These are phyloP conservation scores for Sistotremastrum niveocremeum DNA, from an alignment of 768 basidiomycete genomes.

Conservation along the genomic window DNA sequence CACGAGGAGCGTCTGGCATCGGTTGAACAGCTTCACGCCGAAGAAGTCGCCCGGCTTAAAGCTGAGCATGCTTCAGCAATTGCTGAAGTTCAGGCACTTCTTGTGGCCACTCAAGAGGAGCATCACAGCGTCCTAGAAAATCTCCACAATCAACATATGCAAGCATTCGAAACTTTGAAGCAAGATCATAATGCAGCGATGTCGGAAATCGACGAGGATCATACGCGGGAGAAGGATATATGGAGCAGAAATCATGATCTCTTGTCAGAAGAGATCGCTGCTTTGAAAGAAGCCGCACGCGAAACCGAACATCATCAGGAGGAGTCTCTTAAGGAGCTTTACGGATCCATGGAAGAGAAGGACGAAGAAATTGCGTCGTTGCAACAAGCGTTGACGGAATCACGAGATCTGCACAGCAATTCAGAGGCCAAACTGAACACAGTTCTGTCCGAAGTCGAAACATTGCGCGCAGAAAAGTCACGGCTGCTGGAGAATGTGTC, in stretches of 20 bases:
- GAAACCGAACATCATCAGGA: slow-evolving; percentile 14
- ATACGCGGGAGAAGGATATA: slow-evolving; percentile 33
- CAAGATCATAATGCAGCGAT: slow-evolving; percentile 29
- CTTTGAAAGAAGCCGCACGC: slow-evolving; percentile 4
- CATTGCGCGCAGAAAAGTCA: slow-evolving; percentile 43
- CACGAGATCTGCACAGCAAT: slow-evolving; percentile 27
- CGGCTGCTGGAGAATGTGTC: slow-evolving; percentile 59
- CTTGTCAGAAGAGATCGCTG: slow-evolving; percentile 13
- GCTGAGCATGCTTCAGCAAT: slow-evolving; percentile 36
- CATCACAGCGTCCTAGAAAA: slow-evolving; percentile 26
- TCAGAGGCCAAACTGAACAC: slow-evolving; percentile 29
- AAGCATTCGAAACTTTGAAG: slow-evolving; percentile 31
- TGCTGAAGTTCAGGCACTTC: slow-evolving; percentile 23
- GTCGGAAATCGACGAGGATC: slow-evolving; percentile 35
- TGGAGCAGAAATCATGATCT: slow-evolving; percentile 22
- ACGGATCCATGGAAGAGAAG: slow-evolving; percentile 39
- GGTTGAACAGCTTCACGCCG: slow-evolving; percentile 28
- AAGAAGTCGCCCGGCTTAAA: slow-evolving; percentile 26
- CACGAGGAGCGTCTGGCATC: slow-evolving; percentile 13
- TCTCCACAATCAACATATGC: slow-evolving; percentile 19
- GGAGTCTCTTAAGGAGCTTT: slow-evolving; percentile 17
- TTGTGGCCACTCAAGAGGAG: slow-evolving; percentile 24
- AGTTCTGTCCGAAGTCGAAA: slow-evolving; percentile 46
- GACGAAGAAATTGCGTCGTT: slow-evolving; percentile 28
- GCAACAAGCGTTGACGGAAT: slow-evolving; percentile 34